Evolutionary conservation across 2,329 filamentous ascomycete genomes (phyloP).

Genomic region (Tolypocladium tropicale): DNA sequence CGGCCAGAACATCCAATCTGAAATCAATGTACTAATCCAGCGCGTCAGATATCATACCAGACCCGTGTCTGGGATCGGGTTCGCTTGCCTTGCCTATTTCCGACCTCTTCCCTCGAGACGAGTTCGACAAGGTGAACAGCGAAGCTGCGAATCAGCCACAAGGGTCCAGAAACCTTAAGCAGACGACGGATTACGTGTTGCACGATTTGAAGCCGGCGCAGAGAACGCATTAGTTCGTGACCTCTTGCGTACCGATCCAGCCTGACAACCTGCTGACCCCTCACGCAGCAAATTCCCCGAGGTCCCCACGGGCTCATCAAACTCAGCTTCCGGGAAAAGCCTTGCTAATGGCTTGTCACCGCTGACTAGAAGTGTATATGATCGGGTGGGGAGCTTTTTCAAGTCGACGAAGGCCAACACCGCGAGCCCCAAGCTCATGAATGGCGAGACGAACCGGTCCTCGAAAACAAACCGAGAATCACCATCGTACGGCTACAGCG

Average conservation of each 20-base stretch:
- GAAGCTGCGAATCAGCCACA: slow-evolving; percentile 51
- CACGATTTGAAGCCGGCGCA: slow-evolving; percentile 63
- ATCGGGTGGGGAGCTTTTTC: slow-evolving; percentile 28
- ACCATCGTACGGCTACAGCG: slow-evolving; percentile 8
- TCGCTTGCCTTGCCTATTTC: slow-evolving; percentile 40
- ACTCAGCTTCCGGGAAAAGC: slow-evolving; percentile 12
- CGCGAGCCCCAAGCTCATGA: slow-evolving; percentile 19
- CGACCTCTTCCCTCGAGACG: slow-evolving; percentile 38
- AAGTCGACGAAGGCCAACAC: slow-evolving; percentile 24
- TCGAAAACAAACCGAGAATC: slow-evolving; percentile 11
- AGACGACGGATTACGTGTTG: slow-evolving; percentile 64
- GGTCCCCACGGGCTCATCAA: slow-evolving; percentile 13
- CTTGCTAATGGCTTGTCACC: slow-evolving; percentile 36
- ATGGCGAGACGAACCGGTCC: slow-evolving; percentile 21
- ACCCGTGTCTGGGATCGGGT: slow-evolving; percentile 48
- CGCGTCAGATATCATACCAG: slow-evolving; percentile 51
- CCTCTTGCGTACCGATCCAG: neutral
- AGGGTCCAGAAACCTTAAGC: slow-evolving; percentile 56
- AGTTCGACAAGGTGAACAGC: slow-evolving; percentile 59
- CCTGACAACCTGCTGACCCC: slow-evolving; percentile 14
- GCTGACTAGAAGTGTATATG: slow-evolving; percentile 31
- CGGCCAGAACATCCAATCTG: neutral
- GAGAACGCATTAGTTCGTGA: slow-evolving; percentile 54
- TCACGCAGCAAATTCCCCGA: slow-evolving; percentile 43
- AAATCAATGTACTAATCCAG: neutral